Conservation (phyloP, 2,329 filamentous ascomycete genomes). For the Fusarium xylarioides region DNA sequence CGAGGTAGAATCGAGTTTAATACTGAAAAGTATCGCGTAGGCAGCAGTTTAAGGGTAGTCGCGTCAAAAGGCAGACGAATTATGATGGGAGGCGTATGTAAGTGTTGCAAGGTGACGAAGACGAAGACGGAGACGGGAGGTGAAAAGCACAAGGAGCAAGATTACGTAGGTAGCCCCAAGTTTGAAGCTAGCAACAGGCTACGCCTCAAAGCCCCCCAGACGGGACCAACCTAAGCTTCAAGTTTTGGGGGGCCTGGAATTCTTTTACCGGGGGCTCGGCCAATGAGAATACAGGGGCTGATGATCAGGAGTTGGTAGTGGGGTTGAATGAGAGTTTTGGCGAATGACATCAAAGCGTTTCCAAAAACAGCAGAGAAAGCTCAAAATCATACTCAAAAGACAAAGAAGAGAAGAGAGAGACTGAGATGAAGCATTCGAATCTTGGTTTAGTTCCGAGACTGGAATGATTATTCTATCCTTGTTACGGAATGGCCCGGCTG, state of each 20-base stretch:
- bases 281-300: slow-evolving; percentile 2
- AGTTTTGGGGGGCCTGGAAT: not conserved
- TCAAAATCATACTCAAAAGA: slow-evolving; percentile 25
- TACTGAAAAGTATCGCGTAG: slow-evolving; percentile 22
- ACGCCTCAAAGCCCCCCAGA: slow-evolving; percentile 4
- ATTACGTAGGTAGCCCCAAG: slow-evolving; percentile 32
- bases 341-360: slow-evolving; percentile 28
- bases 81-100: slow-evolving; percentile 17
- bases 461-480: slow-evolving; percentile 41
- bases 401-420: not conserved
- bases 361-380: slow-evolving; percentile 28
- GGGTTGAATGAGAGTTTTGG: not conserved
- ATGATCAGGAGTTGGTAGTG: slow-evolving; percentile 5
- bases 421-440: slow-evolving; percentile 28
- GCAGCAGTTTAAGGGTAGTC: slow-evolving; percentile 36
- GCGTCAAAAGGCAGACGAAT: slow-evolving; percentile 33
- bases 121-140: slow-evolving; percentile 23
- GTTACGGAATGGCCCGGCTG: slow-evolving; percentile 34
- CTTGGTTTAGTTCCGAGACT: slow-evolving; percentile 1
- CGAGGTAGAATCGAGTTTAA: slow-evolving; percentile 3
- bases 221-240: slow-evolving; percentile 21
- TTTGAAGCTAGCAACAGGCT: slow-evolving; percentile 7
- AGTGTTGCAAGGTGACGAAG: slow-evolving; percentile 19
- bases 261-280: not conserved
- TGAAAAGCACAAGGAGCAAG: slow-evolving; percentile 35